These are phyloP conservation scores for Litchi chinensis DNA, from an alignment of 345 rosid species.

Conservation along the genomic window DNA sequence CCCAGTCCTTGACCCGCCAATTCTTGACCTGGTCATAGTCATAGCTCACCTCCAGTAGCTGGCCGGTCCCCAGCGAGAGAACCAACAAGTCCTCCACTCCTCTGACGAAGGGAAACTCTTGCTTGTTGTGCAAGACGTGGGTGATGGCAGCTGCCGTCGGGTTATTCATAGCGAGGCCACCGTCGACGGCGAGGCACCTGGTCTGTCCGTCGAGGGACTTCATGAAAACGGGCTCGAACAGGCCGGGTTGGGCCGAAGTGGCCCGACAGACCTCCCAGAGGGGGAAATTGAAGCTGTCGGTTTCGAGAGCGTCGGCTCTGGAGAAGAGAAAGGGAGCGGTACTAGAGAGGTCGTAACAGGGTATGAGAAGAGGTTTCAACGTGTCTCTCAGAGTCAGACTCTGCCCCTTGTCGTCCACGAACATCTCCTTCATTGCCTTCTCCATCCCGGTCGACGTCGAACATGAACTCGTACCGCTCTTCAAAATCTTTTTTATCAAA, in stretches of 20 bases:
- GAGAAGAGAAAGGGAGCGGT: conserved; percentile 93
- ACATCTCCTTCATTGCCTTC: conserved; percentile 69
- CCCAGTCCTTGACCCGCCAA: conserved; percentile 91
- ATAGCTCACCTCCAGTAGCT: conserved; percentile 67
- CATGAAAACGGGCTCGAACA: conserved; percentile 70
- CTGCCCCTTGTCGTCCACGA: conserved; percentile 47
- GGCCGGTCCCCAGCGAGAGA: conserved; percentile 80
- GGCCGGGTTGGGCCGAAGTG: conserved; percentile 88
- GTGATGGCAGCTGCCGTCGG: conserved; percentile 95
- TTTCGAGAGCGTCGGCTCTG: conserved; percentile 94
- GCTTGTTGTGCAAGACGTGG: conserved; percentile 95
- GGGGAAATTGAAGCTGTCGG: conserved; percentile 79
- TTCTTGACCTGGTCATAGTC: conserved; percentile 70
- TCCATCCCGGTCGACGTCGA: conserved; percentile 54
- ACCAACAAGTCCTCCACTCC: conserved; percentile 96
- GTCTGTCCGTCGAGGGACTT: conserved; percentile 76
- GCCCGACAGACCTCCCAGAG: conserved; percentile 94
- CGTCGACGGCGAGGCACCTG: conserved; percentile 81
- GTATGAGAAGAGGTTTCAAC: conserved; percentile 82
- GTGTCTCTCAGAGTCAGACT: conserved; percentile 79
- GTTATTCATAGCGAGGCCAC: conserved; percentile 83
- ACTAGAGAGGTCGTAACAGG: conserved; percentile 88
- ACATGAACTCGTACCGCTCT: conserved; percentile 40
- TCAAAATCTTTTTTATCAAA: conserved; percentile 55
- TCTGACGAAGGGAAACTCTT: conserved; percentile 93